A percentile compares a stretch with the other conserved stretches of the same genome.
phyloP scores from a whole-genome alignment of 345 rosid species.

The Brassica incana region DNA sequence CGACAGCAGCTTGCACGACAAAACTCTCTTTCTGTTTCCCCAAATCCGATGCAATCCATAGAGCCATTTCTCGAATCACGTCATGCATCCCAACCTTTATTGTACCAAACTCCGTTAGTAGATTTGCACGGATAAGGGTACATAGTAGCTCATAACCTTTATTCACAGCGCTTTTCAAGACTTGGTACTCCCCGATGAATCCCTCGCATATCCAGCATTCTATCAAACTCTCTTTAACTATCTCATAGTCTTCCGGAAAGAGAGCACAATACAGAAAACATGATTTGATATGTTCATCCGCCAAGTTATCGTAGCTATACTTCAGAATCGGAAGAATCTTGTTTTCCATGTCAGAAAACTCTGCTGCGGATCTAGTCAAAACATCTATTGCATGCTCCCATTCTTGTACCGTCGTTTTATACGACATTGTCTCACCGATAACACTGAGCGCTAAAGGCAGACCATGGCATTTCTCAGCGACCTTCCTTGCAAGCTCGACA shows the following conservation, averaged over 20 bases:
- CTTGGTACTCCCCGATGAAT: not conserved
- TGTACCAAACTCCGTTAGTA: slow-evolving; percentile 28
- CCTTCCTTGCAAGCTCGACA: slow-evolving; percentile 30
- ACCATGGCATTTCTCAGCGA: slow-evolving; percentile 4
- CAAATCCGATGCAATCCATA: slow-evolving; percentile 36
- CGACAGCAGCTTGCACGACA: not conserved
- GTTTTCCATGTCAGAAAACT: slow-evolving; percentile 14
- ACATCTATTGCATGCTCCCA: slow-evolving; percentile 40
- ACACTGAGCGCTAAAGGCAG: not conserved
- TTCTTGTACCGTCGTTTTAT: slow-evolving; percentile 1
- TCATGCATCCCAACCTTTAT: slow-evolving; percentile 39
- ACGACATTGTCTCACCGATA: not conserved
- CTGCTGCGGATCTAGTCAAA: slow-evolving; percentile 9
- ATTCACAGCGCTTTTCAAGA: slow-evolving; percentile 16
- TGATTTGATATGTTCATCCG: slow-evolving; percentile 2
- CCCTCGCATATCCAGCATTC: slow-evolving; percentile 40
- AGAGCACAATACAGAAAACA: slow-evolving; percentile 50
- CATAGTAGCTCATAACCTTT: slow-evolving; percentile 40
- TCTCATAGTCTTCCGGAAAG: slow-evolving; percentile 38
- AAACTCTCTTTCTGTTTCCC: slow-evolving; percentile 8
- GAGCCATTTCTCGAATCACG: slow-evolving; percentile 45
- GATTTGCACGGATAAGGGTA: slow-evolving; percentile 37
- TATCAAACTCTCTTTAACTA: slow-evolving; percentile 30
- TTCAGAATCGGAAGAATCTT: slow-evolving; percentile 21
- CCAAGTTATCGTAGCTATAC: slow-evolving; percentile 32